Evolutionary conservation across 148 eudicot genomes (phyloP).

Genomic region (Agrostemma githago): DNA sequence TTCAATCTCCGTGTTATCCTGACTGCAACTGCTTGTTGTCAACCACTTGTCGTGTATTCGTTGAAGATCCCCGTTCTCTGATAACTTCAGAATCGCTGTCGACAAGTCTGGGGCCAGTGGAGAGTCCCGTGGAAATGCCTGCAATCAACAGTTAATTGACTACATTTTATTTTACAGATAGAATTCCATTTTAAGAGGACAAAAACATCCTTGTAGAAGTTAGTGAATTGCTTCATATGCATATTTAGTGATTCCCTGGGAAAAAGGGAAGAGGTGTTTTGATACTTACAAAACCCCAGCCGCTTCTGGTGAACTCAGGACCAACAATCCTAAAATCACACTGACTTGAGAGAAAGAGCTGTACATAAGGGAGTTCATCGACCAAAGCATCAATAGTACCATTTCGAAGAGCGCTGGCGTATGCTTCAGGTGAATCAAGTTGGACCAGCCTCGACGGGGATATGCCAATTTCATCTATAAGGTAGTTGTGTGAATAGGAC

Average conservation of each 20-base stretch:
- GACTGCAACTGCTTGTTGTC: conserved; percentile 51
- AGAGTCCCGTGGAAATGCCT: conserved; percentile 98
- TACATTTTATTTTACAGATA: too few relatives aligned
- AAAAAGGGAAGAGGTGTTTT: neutral
- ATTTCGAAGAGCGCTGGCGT: conserved; percentile 53
- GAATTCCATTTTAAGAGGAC: too few relatives aligned
- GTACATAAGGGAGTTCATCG: conserved; percentile 76
- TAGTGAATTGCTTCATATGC: neutral
- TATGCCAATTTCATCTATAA: conserved; percentile 57
- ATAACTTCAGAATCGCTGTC: conserved; percentile 72
- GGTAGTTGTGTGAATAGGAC: conserved; percentile 67
- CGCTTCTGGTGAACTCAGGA: conserved; percentile 83
- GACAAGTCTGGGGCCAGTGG: conserved; percentile 86
- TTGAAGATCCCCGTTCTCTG: conserved; percentile 90
- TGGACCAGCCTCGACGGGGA: conserved; percentile 57
- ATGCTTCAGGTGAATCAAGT: conserved; percentile 68
- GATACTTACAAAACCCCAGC: conserved; percentile 94
- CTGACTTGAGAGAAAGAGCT: conserved; percentile 75
- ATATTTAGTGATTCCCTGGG: neutral
- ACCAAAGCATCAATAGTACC: conserved; percentile 84
- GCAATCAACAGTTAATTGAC: neutral
- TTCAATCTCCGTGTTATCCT: conserved; percentile 63
- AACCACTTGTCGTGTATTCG: conserved; percentile 97
- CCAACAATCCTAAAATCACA: conserved; percentile 79
- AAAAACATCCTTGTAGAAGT: too few relatives aligned